phyloP scores from a whole-genome alignment of 768 basidiomycete genomes.

The Lactarius vividus region DNA sequence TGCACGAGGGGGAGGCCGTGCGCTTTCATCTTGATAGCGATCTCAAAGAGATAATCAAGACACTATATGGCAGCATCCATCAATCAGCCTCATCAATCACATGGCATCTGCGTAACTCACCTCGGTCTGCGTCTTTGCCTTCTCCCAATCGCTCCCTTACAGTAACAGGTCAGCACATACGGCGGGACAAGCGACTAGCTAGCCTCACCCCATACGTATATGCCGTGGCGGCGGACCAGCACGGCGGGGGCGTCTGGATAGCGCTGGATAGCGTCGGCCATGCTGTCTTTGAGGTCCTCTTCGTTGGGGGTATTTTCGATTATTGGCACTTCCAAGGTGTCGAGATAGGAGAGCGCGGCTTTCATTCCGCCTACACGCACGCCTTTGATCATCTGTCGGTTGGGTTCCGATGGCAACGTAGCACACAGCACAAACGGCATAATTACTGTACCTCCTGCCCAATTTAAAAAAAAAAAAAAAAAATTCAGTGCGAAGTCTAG shows the following conservation, averaged over 20 bases:
- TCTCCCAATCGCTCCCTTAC: slow-evolving; percentile 73
- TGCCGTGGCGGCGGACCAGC: slow-evolving; percentile 74
- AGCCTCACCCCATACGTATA: slow-evolving; percentile 79
- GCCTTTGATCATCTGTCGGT: slow-evolving; percentile 86
- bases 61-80: slow-evolving; percentile 41
- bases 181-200: slow-evolving; percentile 13
- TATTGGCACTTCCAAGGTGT: slow-evolving; percentile 82
- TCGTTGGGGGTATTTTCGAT: slow-evolving; percentile 91
- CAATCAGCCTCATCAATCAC: background rate
- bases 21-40: slow-evolving; percentile 78
- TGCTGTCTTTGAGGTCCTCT: slow-evolving; percentile 84
- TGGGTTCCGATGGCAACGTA: background rate
- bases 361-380: slow-evolving; percentile 76
- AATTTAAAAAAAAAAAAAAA: background rate
- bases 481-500: background rate
- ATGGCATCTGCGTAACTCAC: slow-evolving; percentile 34
- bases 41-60: slow-evolving; percentile 88
- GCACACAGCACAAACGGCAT: slow-evolving; percentile 9
- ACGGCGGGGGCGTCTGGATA: slow-evolving; percentile 78
- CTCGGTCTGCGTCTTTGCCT: slow-evolving; percentile 87
- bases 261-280: slow-evolving; percentile 80
- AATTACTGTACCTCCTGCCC: slow-evolving; percentile 2
- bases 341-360: slow-evolving; percentile 73
- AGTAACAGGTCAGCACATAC: background rate
- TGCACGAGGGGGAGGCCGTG: slow-evolving; percentile 55